phyloP scores from a whole-genome alignment of 2,329 filamentous ascomycete genomes.

The Aspergillus puulaauensis region DNA sequence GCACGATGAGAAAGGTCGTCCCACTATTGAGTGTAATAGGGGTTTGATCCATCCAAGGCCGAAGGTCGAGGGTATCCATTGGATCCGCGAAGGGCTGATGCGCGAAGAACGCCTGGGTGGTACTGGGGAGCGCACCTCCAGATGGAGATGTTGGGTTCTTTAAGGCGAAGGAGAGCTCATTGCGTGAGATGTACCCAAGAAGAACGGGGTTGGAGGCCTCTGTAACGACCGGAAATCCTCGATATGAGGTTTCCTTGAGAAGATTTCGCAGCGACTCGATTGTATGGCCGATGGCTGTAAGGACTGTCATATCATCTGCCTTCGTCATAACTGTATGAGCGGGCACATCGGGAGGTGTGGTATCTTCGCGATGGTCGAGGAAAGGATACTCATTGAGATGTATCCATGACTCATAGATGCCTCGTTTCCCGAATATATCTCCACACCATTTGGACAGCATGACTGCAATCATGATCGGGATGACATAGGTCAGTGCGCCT shows the following conservation, averaged over 20 bases:
- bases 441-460: constrained; percentile 99
- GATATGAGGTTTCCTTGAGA: constrained; percentile 72
- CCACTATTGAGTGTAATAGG: constrained; percentile 83
- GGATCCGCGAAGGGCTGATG: constrained; percentile 82
- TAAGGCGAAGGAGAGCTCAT: constrained; percentile 82
- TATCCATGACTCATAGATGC: constrained; percentile 99
- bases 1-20: constrained; percentile 76
- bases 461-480: constrained; percentile 98
- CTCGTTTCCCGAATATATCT: constrained; percentile 86
- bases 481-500: constrained; percentile 89
- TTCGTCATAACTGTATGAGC: constrained; percentile 90
- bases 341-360: constrained; percentile 74
- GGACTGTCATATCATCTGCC: constrained; percentile 83
- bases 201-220: constrained; percentile 75
- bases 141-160: constrained; percentile 55
- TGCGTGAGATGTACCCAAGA: constrained; percentile 90
- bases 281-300: constrained; percentile 85
- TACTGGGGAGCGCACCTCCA: constrained; percentile 56
- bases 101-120: constrained; percentile 79
- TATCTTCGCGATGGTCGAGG: constrained; percentile 85
- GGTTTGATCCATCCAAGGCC: constrained; percentile 99
- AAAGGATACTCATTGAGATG: constrained; percentile 94
- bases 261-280: constrained; percentile 71
- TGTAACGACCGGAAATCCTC: constrained; percentile 87
- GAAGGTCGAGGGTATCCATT: constrained; percentile 74